phyloP scores from a whole-genome alignment of 805 yeast species.

The Candida sakaeoensis region DNA sequence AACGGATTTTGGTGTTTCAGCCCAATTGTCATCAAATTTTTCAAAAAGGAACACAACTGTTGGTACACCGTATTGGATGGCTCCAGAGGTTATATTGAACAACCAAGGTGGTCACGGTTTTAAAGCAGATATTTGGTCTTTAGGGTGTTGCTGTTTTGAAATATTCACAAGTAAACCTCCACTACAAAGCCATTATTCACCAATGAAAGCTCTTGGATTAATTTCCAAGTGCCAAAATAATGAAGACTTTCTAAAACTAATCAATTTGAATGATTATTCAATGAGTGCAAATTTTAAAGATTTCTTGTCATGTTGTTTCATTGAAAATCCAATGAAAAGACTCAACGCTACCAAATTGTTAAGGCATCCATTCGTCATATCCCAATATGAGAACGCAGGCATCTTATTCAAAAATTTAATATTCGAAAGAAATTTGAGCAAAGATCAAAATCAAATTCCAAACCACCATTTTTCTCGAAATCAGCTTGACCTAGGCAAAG shows the following conservation, averaged over 20 bases:
- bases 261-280: conserved; percentile 20
- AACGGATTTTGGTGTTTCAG: conserved; percentile 45
- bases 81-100: conserved; percentile 56
- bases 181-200: conserved; percentile 36
- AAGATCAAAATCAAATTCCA: conserved; percentile 32
- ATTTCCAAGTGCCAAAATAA: conserved; percentile 30
- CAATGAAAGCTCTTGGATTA: conserved; percentile 42
- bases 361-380: conserved; percentile 30
- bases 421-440: conserved; percentile 36
- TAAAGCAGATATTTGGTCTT: conserved; percentile 75
- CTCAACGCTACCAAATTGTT: conserved; percentile 29
- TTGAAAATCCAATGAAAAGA: conserved; percentile 29
- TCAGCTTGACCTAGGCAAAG: conserved; percentile 8
- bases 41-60: conserved; percentile 43
- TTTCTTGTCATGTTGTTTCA: conserved; percentile 32
- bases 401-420: conserved; percentile 27
- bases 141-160: conserved; percentile 77
- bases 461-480: conserved; percentile 29
- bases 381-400: conserved; percentile 9
- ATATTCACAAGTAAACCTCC: conserved; percentile 74
- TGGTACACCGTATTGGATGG: conserved; percentile 66
- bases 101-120: conserved; percentile 53
- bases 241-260: conserved; percentile 28
- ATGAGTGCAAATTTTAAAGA: conserved; percentile 25
- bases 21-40: conserved; percentile 40